Evolutionary conservation across 2,329 filamentous ascomycete species (phyloP), one percentile per base, ranked within the genome.

Genomic region (Cyphellophora attinorum): DNA sequence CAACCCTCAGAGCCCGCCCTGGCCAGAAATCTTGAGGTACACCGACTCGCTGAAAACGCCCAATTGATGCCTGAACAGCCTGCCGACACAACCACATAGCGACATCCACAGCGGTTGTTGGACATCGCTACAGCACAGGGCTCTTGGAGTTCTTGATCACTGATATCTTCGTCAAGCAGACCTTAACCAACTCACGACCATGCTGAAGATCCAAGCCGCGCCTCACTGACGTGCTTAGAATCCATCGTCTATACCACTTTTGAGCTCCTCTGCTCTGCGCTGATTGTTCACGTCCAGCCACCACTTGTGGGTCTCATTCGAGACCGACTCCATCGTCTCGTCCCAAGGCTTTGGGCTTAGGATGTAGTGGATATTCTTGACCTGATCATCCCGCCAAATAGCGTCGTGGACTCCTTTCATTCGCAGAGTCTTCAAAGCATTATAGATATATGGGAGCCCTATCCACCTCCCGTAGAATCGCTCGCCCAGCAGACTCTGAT

Each of bases 351-450:
- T 79, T 19, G 73, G 72, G 33, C 62, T 69, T 36, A 79, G 49
- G 27, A 79, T 70, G 47, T 74, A 78, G 51, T 79, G 74, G 8
- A 78, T 59, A 45, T 77, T 78, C 58, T 76, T 77, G 13, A 78
- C 70, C 45, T 65, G 51, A 12, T 70, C 65, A 42, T 79, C 74
- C 39, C 64, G 57, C 74, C 74, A 79, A 37, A 79, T 76, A 17
- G 61, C 56, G 44, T 68, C 60, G 47, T 50, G 48, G 10, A 50
- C 46, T 19, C 48, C 48, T 43, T 68, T 54, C 59, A 61, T 67
- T 35, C 72, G 55, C 51, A 76, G 39, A n/a, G 72, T 74, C 58
- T 74, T 76, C 32, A 77, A 54, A 27, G 72, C 73, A 48, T 77
- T 77, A 56, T 77, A 77, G 5, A 67, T 64, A 46, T 77, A 77